Percentiles rank a stretch among this genome's conserved stretches.
phyloP scores from a whole-genome alignment of 2,329 filamentous ascomycete genomes.

The Colletotrichum camelliae region DNA sequence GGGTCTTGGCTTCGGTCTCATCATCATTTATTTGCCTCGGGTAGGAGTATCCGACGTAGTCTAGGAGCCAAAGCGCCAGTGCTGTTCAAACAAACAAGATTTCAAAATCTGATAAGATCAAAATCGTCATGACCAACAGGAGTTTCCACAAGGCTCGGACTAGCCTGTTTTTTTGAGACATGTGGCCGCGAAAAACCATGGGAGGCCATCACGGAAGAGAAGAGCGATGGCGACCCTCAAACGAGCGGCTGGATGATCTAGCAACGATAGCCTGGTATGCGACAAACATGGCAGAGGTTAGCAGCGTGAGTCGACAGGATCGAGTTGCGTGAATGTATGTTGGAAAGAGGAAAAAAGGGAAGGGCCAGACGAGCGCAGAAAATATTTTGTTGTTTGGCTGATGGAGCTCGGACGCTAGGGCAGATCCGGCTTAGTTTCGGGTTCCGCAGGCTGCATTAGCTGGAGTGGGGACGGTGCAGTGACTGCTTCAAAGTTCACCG shows the following conservation, averaged over 20 bases:
- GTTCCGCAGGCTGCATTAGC: neutral
- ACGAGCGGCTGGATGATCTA: conserved; percentile 22
- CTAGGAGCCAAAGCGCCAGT: neutral
- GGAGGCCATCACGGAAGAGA: conserved; percentile 43
- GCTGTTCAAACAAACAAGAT: neutral
- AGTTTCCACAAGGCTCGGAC: neutral
- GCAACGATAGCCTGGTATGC: conserved; percentile 19
- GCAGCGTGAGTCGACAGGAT: conserved; percentile 20
- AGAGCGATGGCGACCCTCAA: conserved; percentile 46
- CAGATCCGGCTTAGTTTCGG: conserved; percentile 4
- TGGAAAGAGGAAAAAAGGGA: neutral
- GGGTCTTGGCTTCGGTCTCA: neutral
- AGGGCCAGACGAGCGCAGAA: neutral
- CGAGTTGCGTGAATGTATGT: conserved; percentile 18
- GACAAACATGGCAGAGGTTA: conserved; percentile 11
- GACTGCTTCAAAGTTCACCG: neutral
- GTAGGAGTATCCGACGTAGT: neutral
- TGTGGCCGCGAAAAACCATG: conserved; percentile 51
- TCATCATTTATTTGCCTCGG: neutral
- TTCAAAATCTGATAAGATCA: neutral
- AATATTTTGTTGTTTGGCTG: conserved; percentile 1
- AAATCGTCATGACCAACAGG: neutral
- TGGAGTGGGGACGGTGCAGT: neutral
- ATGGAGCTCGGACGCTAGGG: neutral
- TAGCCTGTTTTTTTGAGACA: conserved; percentile 12